These are phyloP conservation scores for Teratosphaeria nubilosa DNA, from an alignment of 2,329 filamentous ascomycete species.

Conservation along the genomic window DNA sequence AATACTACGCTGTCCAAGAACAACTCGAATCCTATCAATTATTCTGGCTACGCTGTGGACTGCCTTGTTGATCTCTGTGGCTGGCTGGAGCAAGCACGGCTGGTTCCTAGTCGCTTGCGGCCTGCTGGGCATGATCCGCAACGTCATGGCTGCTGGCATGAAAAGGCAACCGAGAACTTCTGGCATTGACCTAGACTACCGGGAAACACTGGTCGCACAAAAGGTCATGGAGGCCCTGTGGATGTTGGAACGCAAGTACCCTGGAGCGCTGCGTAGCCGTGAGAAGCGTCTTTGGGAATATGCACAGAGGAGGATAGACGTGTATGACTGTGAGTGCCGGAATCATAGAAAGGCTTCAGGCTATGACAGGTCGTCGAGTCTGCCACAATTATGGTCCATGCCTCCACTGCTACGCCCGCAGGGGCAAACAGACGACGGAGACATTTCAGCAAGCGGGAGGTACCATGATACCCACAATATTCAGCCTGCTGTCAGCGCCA, in stretches of 20 bases:
- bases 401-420: not conserved
- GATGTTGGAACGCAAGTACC: not conserved
- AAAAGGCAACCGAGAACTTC: not conserved
- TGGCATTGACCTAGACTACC: not conserved
- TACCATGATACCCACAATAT: not conserved
- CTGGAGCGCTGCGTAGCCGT: not conserved
- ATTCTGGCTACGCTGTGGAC: conserved; percentile 30
- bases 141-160: not conserved
- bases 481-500: not conserved
- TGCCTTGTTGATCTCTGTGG: conserved; percentile 31
- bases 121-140: not conserved
- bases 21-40: conserved; percentile 14
- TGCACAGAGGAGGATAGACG: not conserved
- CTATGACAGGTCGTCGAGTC: not conserved
- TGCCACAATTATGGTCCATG: not conserved
- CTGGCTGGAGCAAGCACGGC: conserved; percentile 15
- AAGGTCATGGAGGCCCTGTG: not conserved
- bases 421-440: not conserved
- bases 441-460: not conserved
- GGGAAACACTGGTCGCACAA: not conserved
- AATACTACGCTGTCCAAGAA: conserved; percentile 2
- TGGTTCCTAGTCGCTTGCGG: not conserved
- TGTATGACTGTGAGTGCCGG: not conserved
- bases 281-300: not conserved
- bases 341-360: not conserved